Evolutionary conservation across 108 stramenopile genomes (phyloP), one percentile per base, ranked within the genome.

Genomic region (Cyclotella sp.): DNA sequence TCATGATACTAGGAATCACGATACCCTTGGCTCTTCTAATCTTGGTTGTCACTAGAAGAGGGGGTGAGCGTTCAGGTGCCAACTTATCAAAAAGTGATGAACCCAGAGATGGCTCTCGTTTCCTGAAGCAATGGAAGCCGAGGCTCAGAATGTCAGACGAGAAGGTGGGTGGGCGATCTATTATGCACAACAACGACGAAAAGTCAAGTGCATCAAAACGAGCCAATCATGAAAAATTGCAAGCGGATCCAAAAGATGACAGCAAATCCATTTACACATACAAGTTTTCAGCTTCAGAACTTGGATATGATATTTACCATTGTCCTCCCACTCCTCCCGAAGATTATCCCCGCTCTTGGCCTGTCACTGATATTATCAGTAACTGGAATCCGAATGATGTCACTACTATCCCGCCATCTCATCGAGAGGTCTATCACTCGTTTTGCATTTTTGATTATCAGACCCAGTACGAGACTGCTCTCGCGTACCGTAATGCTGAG

Each of bases 391-490:
- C 91, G 12, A 82, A 89, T 59, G 84, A 88, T 75, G 61, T 70
- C 29, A 73, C 74, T 22, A 86, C 87, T 1, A 58, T 57, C 13
- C 16, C 86, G 12, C 85, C 86, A 9, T 15, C 57, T 13, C 58
- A 74, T n/a, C 60, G 78, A 21, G 59, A 76, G 12, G 81, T 91
- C 16, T 86, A 94, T 68, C 93, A 91, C 63, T 73, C 85, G 28
- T 61, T 94, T 21, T 94, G 93, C 72, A 65, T 84, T 11, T 86
- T 92, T 70, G 93, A 93, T 63, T 90, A 85, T 73, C 76, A 72
- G 15, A 74, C 61, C 14, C 83, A 91, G 60, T 83, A 55, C 28
- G 70, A 82, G 26, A 78, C 60, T 49, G 84, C 86, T 19, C 43
- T 64, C 21, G 66, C 30, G 19, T 93, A 93, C 76, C 79, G 87